Evolutionary conservation across 2,329 filamentous ascomycete species (phyloP), one percentile per base, ranked within the genome.

Genomic region (Aspergillus sp.): DNA sequence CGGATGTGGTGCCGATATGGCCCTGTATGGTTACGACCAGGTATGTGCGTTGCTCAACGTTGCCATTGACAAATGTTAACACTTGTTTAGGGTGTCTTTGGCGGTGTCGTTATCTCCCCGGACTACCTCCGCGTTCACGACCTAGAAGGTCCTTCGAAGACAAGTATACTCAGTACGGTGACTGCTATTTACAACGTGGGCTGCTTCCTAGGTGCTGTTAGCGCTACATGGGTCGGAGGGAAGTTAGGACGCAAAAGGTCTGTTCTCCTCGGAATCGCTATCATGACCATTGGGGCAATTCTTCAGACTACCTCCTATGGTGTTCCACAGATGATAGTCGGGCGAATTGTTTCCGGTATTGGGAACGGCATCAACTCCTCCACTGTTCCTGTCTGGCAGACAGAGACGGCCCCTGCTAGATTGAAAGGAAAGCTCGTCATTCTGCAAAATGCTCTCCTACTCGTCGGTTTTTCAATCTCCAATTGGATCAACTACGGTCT

Each of bases 331-430:
- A 81, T 82, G 78, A 79, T 82, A 50, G 75, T 79, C 15, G 80
- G 79, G n/a, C 71, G 79, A 19, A 76, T 82, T 19, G 56, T 72
- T 33, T 61, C 75, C 1, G 79, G 80, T 4, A 77, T 82, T 19
- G 80, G 80, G 1, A 82, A 53, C 24, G 80, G 80, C 13, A 73
- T 83, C 52, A 82, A 82, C 57, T 82, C 79, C 0, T 74, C 79
- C 0, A 80, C 79, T 8, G 79, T 78, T 5, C 78, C 78, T 12
- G 73, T 82, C 2, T 57, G 54, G 49, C 54, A 54, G 12, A 37
- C 46, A 3, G 54, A 57, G 20, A 57, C 53, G 2, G 42, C 57
- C 3, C 50, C 47, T 11, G 44, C 74, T 13, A 67, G 70, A 24
- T 76, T 75, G 75, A 68, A 78, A 60, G 78, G 79, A n/a, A 79